These are phyloP conservation scores for Amylostereum areolatum DNA, from an alignment of 1,284 basidiomycete species.

Conservation along the genomic window DNA sequence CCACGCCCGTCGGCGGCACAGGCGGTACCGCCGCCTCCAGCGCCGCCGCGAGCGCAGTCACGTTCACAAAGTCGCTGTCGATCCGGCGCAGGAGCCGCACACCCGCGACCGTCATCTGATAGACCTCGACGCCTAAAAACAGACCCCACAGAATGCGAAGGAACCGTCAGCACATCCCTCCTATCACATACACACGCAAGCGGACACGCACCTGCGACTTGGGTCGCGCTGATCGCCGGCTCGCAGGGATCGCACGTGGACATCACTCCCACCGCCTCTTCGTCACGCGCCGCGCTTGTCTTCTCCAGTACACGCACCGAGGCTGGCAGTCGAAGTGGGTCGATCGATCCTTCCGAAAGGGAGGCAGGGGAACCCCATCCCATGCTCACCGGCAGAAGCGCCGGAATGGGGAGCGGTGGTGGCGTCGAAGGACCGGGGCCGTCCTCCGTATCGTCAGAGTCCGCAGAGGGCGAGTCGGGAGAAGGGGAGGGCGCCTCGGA, in stretches of 20 bases:
- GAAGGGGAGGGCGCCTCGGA: conserved; percentile 2
- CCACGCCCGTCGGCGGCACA: conserved; percentile 28
- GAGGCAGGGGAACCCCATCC: too few relatives aligned
- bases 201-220: conserved; percentile 52
- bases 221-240: conserved; percentile 55
- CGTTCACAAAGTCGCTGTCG: conserved; percentile 69
- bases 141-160: neutral
- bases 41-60: conserved; percentile 48
- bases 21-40: conserved; percentile 32
- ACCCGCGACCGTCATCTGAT: conserved; percentile 54
- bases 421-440: conserved; percentile 4
- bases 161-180: neutral
- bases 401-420: conserved; percentile 1
- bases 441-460: conserved; percentile 6
- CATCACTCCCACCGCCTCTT: conserved; percentile 32
- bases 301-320: neutral
- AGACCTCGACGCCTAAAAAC: conserved; percentile 59
- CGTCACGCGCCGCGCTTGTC: neutral
- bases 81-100: conserved; percentile 55
- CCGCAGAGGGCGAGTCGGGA: conserved; percentile 3
- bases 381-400: neutral
- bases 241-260: conserved; percentile 54
- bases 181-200: neutral
- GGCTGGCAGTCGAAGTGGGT: neutral
- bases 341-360: too few relatives aligned